A percentile compares a stretch with the other conserved stretches of the same genome.
phyloP scores from a whole-genome alignment of 805 yeast genomes.

The Pichia ethanolica region DNA sequence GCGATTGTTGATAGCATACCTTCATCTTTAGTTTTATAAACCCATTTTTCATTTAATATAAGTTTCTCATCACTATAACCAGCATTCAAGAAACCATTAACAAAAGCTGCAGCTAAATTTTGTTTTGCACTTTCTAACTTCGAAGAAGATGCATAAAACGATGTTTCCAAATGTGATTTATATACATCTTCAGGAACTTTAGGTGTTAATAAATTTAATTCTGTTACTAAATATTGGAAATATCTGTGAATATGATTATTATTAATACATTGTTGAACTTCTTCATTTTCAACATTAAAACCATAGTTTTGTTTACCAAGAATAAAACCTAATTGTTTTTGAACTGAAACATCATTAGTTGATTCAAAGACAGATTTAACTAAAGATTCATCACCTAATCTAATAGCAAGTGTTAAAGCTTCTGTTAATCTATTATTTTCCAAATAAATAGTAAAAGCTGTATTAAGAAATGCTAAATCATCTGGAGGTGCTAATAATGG shows the following conservation, averaged over 20 bases:
- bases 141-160: conserved; percentile 44
- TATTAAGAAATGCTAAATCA: conserved; percentile 74
- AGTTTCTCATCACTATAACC: conserved; percentile 87
- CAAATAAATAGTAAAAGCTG: conserved; percentile 82
- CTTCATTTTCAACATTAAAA: conserved; percentile 60
- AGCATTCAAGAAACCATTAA: conserved; percentile 81
- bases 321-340: conserved; percentile 87
- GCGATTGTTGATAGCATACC: conserved; percentile 94
- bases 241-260: conserved; percentile 74
- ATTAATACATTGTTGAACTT: conserved; percentile 77
- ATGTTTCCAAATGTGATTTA: conserved; percentile 79
- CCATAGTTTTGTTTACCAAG: conserved; percentile 82
- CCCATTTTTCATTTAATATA: conserved; percentile 70
- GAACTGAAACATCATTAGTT: conserved; percentile 63
- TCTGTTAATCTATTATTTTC: conserved; percentile 75
- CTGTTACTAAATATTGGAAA: conserved; percentile 73
- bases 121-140: conserved; percentile 88
- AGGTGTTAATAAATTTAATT: conserved; percentile 81
- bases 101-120: conserved; percentile 90
- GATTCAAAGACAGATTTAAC: conserved; percentile 77
- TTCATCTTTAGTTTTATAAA: conserved; percentile 82
- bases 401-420: conserved; percentile 83
- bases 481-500: conserved; percentile 94
- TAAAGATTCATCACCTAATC: conserved; percentile 74
- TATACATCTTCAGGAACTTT: conserved; percentile 93